Conservation (phyloP, 176 grass and related monocot genomes). For the Dendrocalamus sinicus region DNA sequence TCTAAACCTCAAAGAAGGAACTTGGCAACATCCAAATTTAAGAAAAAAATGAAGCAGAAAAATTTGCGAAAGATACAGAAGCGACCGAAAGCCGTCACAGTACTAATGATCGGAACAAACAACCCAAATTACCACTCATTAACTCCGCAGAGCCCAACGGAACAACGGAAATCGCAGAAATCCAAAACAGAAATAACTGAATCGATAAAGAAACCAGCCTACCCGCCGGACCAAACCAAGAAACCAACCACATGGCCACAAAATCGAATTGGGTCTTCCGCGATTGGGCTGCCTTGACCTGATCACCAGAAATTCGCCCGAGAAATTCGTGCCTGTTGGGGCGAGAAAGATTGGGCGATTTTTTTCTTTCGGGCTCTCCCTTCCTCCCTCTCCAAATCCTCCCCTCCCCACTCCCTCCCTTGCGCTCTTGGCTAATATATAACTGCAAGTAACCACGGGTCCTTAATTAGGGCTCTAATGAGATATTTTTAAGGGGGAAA, state of each 20-base stretch:
- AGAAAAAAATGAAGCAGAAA: neutral
- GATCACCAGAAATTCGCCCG: conserved; percentile 3
- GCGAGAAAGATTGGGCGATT: neutral
- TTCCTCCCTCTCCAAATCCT: neutral
- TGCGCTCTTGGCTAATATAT: conserved; percentile 43
- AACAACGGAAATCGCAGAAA: conserved; percentile 24
- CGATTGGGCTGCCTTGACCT: conserved; percentile 25
- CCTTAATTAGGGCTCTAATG: conserved; percentile 29
- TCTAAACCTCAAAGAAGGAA: neutral
- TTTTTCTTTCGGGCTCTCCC: neutral
- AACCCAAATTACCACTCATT: neutral
- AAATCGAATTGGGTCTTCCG: conserved; percentile 19
- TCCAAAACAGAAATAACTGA: neutral
- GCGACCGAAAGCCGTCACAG: neutral
- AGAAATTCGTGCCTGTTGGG: neutral
- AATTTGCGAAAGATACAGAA: neutral
- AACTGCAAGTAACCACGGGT: neutral
- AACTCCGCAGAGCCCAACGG: neutral
- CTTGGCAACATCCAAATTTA: neutral
- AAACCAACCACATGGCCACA: conserved; percentile 34
- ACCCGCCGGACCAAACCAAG: conserved; percentile 24
- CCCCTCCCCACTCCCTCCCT: neutral
- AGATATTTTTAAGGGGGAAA: neutral
- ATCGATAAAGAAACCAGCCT: neutral
- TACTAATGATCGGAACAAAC: neutral